Percentiles rank a stretch among this genome's conserved stretches.
Conservation (phyloP, 2,329 filamentous ascomycete genomes). For the Calonectria ilicicola region DNA sequence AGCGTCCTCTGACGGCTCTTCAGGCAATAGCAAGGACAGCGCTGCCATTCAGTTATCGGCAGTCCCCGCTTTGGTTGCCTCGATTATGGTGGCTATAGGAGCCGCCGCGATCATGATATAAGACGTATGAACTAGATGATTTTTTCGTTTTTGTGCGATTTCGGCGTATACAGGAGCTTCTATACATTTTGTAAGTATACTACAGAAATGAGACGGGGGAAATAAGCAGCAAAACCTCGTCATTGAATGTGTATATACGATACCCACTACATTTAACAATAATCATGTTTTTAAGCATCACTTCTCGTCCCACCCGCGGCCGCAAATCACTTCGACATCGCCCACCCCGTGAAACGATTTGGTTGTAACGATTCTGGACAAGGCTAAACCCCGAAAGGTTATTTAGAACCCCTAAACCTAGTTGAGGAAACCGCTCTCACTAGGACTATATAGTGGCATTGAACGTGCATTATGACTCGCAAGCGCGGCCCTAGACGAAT, state of each 20-base stretch:
- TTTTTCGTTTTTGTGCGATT: neutral
- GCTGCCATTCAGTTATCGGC: conserved; percentile 28
- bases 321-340: too few species aligned
- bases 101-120: conserved; percentile 27
- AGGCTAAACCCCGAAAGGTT: too few species aligned
- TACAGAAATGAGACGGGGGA: neutral
- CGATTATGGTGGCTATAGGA: conserved; percentile 34
- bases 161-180: neutral
- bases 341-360: too few species aligned
- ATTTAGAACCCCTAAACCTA: too few species aligned
- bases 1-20: conserved; percentile 28
- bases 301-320: too few species aligned
- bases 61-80: conserved; percentile 30
- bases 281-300: neutral
- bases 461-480: too few species aligned
- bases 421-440: too few species aligned
- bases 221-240: neutral
- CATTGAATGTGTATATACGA: conserved; percentile 18
- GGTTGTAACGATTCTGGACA: too few species aligned
- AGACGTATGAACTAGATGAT: neutral
- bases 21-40: conserved; percentile 34
- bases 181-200: neutral
- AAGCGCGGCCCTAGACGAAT: too few species aligned
- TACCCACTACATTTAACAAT: conserved; percentile 20
- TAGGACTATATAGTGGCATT: too few species aligned